Evolutionary conservation across 495 filamentous ascomycete genomes (phyloP), one percentile per base, ranked within the genome.

Genomic region (Glonium stellatum): DNA sequence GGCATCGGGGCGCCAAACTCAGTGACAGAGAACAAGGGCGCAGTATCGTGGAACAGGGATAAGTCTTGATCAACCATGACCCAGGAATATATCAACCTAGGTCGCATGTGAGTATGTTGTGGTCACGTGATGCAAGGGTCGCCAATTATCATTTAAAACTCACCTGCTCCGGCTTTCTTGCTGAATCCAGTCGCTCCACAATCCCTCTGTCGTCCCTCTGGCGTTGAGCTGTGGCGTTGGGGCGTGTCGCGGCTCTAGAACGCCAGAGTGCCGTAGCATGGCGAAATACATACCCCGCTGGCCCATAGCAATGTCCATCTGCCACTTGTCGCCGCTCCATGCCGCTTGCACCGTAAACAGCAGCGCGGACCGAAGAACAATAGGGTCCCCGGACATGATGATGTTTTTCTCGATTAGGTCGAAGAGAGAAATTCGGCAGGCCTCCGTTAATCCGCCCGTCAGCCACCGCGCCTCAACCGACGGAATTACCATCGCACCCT

Each of bases 301-400:
- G n/a, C 83, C 83, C 80, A 84, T 84, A 25, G 82, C 79, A 50
- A 85, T 85, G 61, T 85, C 82, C 82, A 87, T 87, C 48, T 83
- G 82, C 82, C 82, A 85, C 66, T 84, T 85, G 67, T 87, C 84
- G 49, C 84, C 83, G 64, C 82, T 82, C 84, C 84, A 87, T 0
- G 79, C 80, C 5, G 80, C 82, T 10, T 83, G 73, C 1, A 84
- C 73, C 1, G 77, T 81, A 67, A 85, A 85, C 11, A 87, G 74
- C 5, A 87, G 70, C 0, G 82, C 83, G 41, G 81, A 81, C 31
- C 80, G 77, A 53, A 84, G 75, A 0, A 82, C 75, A 12, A 76
- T 77, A 1, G 80, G 80, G 67, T 85, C 80, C 5, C 80, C 77
- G 31, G 77, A 76, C 66, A 85, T 77, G 65, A 81, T 77, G 53